These are phyloP conservation scores for Quercus phellos DNA, from an alignment of 331 rosid species.

Conservation along the genomic window DNA sequence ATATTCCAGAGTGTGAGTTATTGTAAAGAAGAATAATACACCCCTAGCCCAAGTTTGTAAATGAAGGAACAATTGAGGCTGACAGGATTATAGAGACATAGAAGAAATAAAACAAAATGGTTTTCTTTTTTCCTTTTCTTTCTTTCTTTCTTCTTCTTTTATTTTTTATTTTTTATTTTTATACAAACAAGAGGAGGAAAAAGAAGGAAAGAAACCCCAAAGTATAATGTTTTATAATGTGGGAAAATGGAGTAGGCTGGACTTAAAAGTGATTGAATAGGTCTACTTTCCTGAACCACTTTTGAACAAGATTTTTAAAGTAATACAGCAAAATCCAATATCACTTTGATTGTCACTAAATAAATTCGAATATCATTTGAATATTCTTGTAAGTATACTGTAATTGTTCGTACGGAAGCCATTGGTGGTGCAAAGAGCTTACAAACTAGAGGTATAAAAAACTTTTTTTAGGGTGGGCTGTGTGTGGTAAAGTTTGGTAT, in stretches of 20 bases:
- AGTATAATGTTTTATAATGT: too few species aligned
- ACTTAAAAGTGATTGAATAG: background rate
- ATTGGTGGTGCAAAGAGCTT: background rate
- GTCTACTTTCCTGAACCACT: background rate
- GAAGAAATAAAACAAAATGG: background rate
- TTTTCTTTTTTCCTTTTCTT: background rate
- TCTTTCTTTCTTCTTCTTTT: too few species aligned
- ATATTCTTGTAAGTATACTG: background rate
- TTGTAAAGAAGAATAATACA: background rate
- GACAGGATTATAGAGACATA: background rate
- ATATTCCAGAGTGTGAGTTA: background rate
- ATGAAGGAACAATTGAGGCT: background rate
- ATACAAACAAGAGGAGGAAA: background rate
- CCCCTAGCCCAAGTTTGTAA: conserved; percentile 11
- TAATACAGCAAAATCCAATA: background rate
- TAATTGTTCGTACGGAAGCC: background rate
- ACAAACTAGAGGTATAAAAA: background rate
- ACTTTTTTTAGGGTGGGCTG: too few species aligned
- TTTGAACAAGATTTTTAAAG: background rate
- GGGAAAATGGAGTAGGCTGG: background rate
- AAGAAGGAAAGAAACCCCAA: background rate
- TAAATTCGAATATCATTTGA: background rate
- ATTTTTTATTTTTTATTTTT: too few species aligned
- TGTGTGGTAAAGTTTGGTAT: too few species aligned
- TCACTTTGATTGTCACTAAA: background rate